Base-by-base conservation (phyloP, 768 basidiomycete genomes). In the Rhizopogon rudus region DNA sequence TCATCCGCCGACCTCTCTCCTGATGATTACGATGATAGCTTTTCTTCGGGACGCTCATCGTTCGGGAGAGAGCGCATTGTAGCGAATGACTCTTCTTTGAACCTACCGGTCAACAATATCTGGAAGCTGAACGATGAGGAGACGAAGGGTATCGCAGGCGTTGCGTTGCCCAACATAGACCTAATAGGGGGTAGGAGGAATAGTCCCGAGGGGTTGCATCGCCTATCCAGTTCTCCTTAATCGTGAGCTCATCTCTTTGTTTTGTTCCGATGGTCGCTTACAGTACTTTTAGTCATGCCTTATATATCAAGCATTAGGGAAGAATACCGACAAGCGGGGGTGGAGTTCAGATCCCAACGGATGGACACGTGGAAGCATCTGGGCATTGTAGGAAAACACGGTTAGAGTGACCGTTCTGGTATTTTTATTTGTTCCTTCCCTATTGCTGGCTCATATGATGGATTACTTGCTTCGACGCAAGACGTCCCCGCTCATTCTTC, bases 61-160 rank as follows among this genome's bases (percentile, higher is more conserved):
- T 60, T 56, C 44, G 67, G 57, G 56, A 65, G 63, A 55, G 71
- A 67, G 46, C 64, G 57, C 53, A 61, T 63, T 48, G 58, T 60
- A 41, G 54, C 60, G 52, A 61, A 66, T 39, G 63, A 74, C 51
- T 64, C 70, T 37, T 54, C 57, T 8, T 59, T 65, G 22, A 67
- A 63, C 45, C 65, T 72, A 17, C 65, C 74, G 44, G 63, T 78
- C 25, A 57, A 63, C 16, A 88, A 81, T 57, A 91, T 91, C 53
- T 91, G 88, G 88, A 77, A 76, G 51, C 63, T 91, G 40, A 87
- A 87, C 56, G 84, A 84, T 17, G 85, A 88, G 61, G 88, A 91
- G 69, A 82, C 75, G 63, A 80, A 79, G 60, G 77, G 74, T 31
- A 67, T 84, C 5, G 75, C 77, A 42, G 76, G 76, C 2, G 78